Evolutionary conservation across 192 early-diverging fungal species (phyloP), one percentile per base, ranked within the genome.

Genomic region (Coemansia umbellata): DNA sequence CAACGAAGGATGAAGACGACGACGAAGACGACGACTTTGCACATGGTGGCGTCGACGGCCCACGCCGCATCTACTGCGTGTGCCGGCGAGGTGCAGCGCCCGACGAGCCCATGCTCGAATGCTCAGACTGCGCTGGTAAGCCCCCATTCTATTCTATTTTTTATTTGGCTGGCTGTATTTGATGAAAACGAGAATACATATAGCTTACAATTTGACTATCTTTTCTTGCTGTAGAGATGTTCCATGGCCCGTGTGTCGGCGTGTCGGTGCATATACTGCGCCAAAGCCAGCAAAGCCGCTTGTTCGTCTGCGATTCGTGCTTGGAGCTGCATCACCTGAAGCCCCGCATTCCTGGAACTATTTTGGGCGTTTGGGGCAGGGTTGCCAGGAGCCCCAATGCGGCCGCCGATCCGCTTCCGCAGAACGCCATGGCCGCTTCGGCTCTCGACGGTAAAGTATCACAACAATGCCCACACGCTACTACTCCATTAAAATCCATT

Each of bases 161-260:
- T 17, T 13, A 45, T 45, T 24, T 45, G 43, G 15, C 22, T 45
- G 4, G 37, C 22, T n/a, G n/a, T n/a, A n/a, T n/a, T n/a, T n/a
- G n/a, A n/a, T n/a, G n/a, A n/a, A n/a, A n/a, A n/a, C n/a, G n/a
- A n/a, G n/a, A n/a, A n/a, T n/a, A n/a, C n/a, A n/a, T n/a, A n/a
- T n/a, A n/a, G n/a, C n/a, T n/a, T n/a, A n/a, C 19, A 22, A 17
- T 36, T 52, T 19, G 11, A 9, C 9, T 43, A 40, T 18, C 5
- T 3, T 54, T 14, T 24, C 26, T 32, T 0, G n/a, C n/a, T 47
- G 42, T 50, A 50, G 66, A 60, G 32, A 31, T 43, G 40, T 69
- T 69, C 48, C 66, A 69, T 39, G 58, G 66, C 35, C 57, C 66
- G 58, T 69, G 66, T 33, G 49, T 69, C 8, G 57, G 40, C n/a